Evolutionary conservation across 768 basidiomycete genomes (phyloP).

Genomic region (Auricularia sp.): DNA sequence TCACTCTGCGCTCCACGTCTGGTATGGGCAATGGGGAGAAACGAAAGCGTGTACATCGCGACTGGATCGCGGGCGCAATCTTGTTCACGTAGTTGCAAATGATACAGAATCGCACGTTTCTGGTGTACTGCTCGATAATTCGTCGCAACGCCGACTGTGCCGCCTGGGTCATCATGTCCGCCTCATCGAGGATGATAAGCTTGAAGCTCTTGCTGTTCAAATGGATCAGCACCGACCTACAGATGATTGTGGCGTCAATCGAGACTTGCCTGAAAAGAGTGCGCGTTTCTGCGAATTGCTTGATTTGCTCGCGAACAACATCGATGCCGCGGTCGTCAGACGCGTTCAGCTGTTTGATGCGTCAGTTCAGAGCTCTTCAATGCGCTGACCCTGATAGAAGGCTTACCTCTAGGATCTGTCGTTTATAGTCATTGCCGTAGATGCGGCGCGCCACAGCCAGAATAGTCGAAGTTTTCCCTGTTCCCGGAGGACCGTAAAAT

Average conservation of each 20-base stretch:
- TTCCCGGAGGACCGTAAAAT: constrained; percentile 97
- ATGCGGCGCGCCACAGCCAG: constrained; percentile 90
- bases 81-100: constrained; percentile 99
- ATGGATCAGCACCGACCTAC: constrained; percentile 14
- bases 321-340: constrained; percentile 98
- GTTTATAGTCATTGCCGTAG: constrained; percentile 77
- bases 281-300: constrained; percentile 93
- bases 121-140: constrained; percentile 97
- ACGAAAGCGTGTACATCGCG: constrained; percentile 93
- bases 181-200: constrained; percentile 95
- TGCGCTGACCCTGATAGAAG: not conserved
- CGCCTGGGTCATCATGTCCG: constrained; percentile 99
- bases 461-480: constrained; percentile 96
- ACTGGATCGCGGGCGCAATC: constrained; percentile 95
- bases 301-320: constrained; percentile 97
- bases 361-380: not conserved
- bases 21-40: constrained; percentile 83
- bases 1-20: constrained; percentile 78
- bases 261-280: constrained; percentile 44
- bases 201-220: constrained; percentile 80
- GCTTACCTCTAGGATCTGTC: constrained; percentile 86
- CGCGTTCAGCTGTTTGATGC: constrained; percentile 67
- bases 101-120: constrained; percentile 98
- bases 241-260: not conserved
- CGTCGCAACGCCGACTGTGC: constrained; percentile 95